Evolutionary conservation across 345 rosid genomes (phyloP), one percentile per base, ranked within the genome.

Genomic region (Crucihimalaya himalaica): DNA sequence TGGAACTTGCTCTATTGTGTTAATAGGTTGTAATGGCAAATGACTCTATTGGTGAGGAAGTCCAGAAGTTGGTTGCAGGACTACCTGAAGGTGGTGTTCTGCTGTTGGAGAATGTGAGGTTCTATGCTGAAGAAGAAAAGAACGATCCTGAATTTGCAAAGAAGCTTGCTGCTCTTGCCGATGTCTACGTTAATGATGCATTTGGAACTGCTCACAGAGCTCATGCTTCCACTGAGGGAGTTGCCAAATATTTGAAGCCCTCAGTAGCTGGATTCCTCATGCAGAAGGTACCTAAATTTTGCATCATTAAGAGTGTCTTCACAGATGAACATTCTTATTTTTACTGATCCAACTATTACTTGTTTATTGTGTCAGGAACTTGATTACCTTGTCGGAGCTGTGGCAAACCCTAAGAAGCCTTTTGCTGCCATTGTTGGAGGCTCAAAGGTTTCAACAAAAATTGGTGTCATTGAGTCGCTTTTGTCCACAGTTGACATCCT

Each of bases 351-450:
- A 25, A 53, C 8, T 63, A 7, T 11, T 46, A 27, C 50, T 42
- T 31, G 50, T 4, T 69, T 25, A 8, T 27, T 34, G 67, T 68
- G 50, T 37, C 72, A 90, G 98, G 98, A 93, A 78, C 86, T 93
- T 62, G 98, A 90, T 75, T 93, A 93, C 82, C 97, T 93, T 75
- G 98, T 87, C 20, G 97, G 96, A 67, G 98, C 97, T 31, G 91
- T 93, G 52, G 84, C 92, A 46, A 86, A 39, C 82, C 97, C 98
- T 27, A 91, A 91, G 84, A 88, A 89, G 81, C 98, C 98, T 70
- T 93, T 93, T 69, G 98, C 97, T 52, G 97, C 98, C 51, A 93
- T 93, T 76, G 94, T 91, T 32, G 98, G 98, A 70, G 98, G 97
- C 74, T 80, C 98, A 52, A 91, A 91, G 85, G 98, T 93, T 48